Percentiles rank a stretch among this genome's conserved stretches.
These are phyloP conservation scores for Flaveria brownii DNA, from an alignment of 129 eudicot genomes.

Conservation along the genomic window DNA sequence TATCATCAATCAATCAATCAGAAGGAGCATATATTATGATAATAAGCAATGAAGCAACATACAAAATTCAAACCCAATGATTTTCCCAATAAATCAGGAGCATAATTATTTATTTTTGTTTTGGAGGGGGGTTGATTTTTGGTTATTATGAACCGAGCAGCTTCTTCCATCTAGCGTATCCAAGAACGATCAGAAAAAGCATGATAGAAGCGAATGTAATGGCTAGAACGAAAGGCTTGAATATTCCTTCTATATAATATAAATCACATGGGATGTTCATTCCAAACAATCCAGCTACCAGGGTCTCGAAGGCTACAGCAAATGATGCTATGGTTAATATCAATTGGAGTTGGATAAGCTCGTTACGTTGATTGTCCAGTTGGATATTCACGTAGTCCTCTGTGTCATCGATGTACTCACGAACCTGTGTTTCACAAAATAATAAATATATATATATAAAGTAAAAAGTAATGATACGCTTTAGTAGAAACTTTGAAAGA, in stretches of 20 bases:
- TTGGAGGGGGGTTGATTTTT: conserved; percentile 13
- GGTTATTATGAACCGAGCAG: conserved; percentile 69
- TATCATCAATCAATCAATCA: conserved; percentile 13
- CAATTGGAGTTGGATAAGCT: conserved; percentile 90
- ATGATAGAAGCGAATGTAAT: conserved; percentile 50
- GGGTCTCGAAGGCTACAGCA: conserved; percentile 78
- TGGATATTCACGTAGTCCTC: conserved; percentile 97
- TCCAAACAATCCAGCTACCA: conserved; percentile 74
- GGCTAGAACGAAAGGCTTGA: conserved; percentile 46
- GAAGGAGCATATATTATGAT: conserved; percentile 17
- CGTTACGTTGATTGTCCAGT: conserved; percentile 93
- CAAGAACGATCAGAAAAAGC: conserved; percentile 63
- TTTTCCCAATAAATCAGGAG: not conserved
- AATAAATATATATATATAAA: not conserved
- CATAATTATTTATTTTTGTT: not conserved
- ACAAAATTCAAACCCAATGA: conserved; percentile 27
- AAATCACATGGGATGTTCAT: conserved; percentile 76
- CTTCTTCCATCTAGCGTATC: conserved; percentile 97
- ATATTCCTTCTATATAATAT: conserved; percentile 45
- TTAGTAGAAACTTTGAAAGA: not conserved
- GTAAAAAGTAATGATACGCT: not conserved
- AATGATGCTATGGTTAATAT: conserved; percentile 84
- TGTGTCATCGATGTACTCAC: conserved; percentile 96
- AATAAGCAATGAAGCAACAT: conserved; percentile 8
- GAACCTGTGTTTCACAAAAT: conserved; percentile 51